A percentile compares a stretch with the other conserved stretches of the same genome.
phyloP scores from a whole-genome alignment of 2,329 filamentous ascomycete genomes.

The Lithohypha guttulata region DNA sequence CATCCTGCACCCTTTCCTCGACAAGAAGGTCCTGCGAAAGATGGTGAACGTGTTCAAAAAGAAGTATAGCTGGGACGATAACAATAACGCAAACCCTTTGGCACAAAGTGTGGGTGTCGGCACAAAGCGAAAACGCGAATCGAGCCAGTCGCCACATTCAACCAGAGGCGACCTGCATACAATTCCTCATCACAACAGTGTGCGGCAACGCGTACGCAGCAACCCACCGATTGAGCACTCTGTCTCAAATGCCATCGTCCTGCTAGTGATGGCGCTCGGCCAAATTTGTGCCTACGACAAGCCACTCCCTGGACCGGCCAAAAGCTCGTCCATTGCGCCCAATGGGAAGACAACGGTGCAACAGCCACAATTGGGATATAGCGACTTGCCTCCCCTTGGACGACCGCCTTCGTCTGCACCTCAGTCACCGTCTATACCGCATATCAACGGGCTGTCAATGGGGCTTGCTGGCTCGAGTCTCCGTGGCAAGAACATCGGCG shows the following conservation, averaged over 20 bases:
- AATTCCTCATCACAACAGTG: constrained; percentile 5
- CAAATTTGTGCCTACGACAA: constrained; percentile 57
- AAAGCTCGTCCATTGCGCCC: constrained; percentile 22
- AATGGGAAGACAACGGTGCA: constrained; percentile 20
- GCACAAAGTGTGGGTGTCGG: constrained; percentile 7
- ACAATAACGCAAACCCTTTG: constrained; percentile 7
- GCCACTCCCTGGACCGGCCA: constrained; percentile 41
- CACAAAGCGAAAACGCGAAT: constrained; percentile 21
- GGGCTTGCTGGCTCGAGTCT: constrained; percentile 21
- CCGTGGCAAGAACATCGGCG: constrained; percentile 61
- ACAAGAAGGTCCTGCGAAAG: constrained; percentile 39
- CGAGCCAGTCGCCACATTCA: constrained; percentile 15
- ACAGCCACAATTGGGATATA: constrained; percentile 11
- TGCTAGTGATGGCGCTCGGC: constrained; percentile 75
- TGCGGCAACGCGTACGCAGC: constrained; percentile 8
- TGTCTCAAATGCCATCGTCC: constrained; percentile 68
- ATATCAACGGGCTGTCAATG: constrained; percentile 13
- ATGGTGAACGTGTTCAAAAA: constrained; percentile 44
- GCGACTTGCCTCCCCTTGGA: constrained; percentile 21
- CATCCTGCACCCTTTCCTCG: constrained; percentile 53
- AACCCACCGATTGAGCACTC: constrained; percentile 41
- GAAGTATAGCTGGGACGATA: constrained; percentile 32
- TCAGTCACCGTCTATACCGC: constrained; percentile 17
- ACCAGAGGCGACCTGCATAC: constrained; percentile 12
- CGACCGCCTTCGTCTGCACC: constrained; percentile 13